Evolutionary conservation across 2,329 filamentous ascomycete genomes (phyloP).

Genomic region (Beauveria rudraprayagi): DNA sequence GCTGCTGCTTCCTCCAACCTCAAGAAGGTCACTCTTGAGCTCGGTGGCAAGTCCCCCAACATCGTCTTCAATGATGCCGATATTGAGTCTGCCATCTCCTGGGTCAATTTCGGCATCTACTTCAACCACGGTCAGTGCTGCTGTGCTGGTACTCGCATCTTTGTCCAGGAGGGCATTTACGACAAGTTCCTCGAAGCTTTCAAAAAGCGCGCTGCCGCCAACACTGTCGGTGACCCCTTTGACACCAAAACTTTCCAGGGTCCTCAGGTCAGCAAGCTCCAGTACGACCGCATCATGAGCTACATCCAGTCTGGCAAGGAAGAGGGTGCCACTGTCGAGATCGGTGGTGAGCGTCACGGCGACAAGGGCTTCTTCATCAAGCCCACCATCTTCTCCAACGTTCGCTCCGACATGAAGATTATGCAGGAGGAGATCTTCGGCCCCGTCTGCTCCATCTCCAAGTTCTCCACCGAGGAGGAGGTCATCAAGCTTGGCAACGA

Average conservation of each 20-base stretch:
- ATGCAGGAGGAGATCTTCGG: conserved; percentile 85
- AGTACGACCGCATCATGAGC: conserved; percentile 77
- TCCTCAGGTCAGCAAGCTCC: conserved; percentile 70
- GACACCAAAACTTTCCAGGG: conserved; percentile 69
- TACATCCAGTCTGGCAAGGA: conserved; percentile 58
- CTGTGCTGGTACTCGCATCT: conserved; percentile 70
- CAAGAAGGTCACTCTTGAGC: conserved; percentile 70
- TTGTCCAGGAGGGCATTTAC: conserved; percentile 75
- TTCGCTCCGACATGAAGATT: conserved; percentile 74
- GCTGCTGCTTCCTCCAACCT: conserved; percentile 63
- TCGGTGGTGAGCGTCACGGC: conserved; percentile 41
- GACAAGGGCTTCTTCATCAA: conserved; percentile 76
- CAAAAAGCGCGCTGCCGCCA: conserved; percentile 61
- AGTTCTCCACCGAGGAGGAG: conserved; percentile 73
- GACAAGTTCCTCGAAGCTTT: conserved; percentile 72
- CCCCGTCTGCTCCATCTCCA: conserved; percentile 70
- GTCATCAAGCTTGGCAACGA: conserved; percentile 65
- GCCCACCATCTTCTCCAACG: conserved; percentile 77
- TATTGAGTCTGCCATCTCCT: conserved; percentile 63
- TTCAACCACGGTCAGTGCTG: conserved; percentile 53
- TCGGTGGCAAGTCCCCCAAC: conserved; percentile 68
- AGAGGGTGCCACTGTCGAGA: conserved; percentile 51
- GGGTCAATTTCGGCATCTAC: conserved; percentile 61
- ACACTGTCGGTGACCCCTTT: conserved; percentile 75
- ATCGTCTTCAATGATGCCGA: conserved; percentile 68